These are phyloP conservation scores for Tylopilus sp. DNA, from an alignment of 1,284 basidiomycete species.

Conservation along the genomic window DNA sequence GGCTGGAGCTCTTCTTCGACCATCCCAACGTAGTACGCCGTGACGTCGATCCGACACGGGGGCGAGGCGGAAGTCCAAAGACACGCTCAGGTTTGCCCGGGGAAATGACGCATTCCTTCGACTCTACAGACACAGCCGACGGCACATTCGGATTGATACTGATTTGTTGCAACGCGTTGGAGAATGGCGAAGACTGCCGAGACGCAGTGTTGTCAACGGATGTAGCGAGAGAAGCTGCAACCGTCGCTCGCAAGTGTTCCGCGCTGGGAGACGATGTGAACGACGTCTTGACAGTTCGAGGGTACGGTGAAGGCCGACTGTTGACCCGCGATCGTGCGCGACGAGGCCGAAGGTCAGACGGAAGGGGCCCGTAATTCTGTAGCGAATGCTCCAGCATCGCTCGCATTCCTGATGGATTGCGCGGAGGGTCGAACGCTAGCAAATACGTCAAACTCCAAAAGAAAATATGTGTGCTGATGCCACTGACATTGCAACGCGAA, in stretches of 20 bases:
- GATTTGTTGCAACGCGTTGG: slow-evolving; percentile 26
- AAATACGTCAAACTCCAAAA: slow-evolving; percentile 10
- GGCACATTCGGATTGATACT: slow-evolving; percentile 25
- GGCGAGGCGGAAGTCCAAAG: slow-evolving; percentile 45
- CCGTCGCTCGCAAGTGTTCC: slow-evolving; percentile 37
- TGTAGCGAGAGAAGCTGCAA: slow-evolving; percentile 29
- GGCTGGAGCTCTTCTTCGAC: slow-evolving; percentile 55
- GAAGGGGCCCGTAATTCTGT: slow-evolving; percentile 65
- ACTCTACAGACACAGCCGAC: background rate
- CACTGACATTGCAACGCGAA: slow-evolving; percentile 70
- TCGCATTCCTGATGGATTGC: slow-evolving; percentile 62
- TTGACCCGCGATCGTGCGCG: slow-evolving; percentile 63
- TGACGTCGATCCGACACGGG: slow-evolving; percentile 53
- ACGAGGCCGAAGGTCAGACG: slow-evolving; percentile 61
- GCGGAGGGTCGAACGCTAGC: slow-evolving; percentile 70
- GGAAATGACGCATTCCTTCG: slow-evolving; percentile 10
- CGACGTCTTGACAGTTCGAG: slow-evolving; percentile 47
- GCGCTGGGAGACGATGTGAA: slow-evolving; percentile 42
- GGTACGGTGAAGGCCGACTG: slow-evolving; percentile 73
- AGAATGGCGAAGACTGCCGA: slow-evolving; percentile 9
- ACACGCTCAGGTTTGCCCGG: slow-evolving; percentile 37
- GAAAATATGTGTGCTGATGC: too few species aligned
- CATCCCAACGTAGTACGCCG: slow-evolving; percentile 59
- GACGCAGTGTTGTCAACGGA: slow-evolving; percentile 1
- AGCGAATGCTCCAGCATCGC: slow-evolving; percentile 72